Percentiles rank a stretch among this genome's conserved stretches.
phyloP scores from a whole-genome alignment of 148 eudicot genomes.

The Vaccinium corymbosum region DNA sequence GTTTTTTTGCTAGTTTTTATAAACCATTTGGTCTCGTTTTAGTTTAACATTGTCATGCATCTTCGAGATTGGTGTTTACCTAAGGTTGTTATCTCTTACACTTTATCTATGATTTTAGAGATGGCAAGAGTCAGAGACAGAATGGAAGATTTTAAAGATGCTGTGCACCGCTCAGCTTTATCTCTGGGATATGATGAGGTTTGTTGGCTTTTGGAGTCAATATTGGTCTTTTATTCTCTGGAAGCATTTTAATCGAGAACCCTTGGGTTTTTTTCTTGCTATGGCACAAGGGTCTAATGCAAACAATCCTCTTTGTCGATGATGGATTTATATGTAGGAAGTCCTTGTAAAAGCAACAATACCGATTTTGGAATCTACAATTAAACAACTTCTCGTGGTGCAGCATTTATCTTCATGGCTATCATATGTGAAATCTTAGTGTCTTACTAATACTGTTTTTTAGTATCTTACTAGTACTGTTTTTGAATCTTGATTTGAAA shows the following conservation, averaged over 20 bases:
- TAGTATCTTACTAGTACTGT: too few relatives aligned
- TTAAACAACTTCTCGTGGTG: not conserved
- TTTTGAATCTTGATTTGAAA: too few relatives aligned
- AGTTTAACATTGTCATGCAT: not conserved
- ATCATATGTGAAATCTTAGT: too few relatives aligned
- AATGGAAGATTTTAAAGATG: slow-evolving; percentile 88
- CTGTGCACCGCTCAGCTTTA: slow-evolving; percentile 68
- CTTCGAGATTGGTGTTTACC: not conserved
- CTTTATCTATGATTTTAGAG: slow-evolving; percentile 1
- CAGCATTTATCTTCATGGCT: too few relatives aligned
- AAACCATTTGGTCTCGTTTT: not conserved
- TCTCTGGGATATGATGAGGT: slow-evolving; percentile 74
- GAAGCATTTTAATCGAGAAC: not conserved
- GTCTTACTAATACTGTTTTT: too few relatives aligned
- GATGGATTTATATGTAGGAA: not conserved
- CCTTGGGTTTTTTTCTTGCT: not conserved
- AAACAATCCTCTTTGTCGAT: not conserved
- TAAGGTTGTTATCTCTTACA: not conserved
- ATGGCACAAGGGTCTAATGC: not conserved
- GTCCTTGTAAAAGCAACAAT: not conserved
- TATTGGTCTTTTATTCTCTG: not conserved
- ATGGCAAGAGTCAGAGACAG: slow-evolving; percentile 82
- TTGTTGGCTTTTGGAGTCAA: not conserved
- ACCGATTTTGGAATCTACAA: not conserved
- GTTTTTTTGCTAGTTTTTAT: not conserved